Base-by-base conservation (phyloP, 148 eudicot genomes). In the Arbutus unedo region DNA sequence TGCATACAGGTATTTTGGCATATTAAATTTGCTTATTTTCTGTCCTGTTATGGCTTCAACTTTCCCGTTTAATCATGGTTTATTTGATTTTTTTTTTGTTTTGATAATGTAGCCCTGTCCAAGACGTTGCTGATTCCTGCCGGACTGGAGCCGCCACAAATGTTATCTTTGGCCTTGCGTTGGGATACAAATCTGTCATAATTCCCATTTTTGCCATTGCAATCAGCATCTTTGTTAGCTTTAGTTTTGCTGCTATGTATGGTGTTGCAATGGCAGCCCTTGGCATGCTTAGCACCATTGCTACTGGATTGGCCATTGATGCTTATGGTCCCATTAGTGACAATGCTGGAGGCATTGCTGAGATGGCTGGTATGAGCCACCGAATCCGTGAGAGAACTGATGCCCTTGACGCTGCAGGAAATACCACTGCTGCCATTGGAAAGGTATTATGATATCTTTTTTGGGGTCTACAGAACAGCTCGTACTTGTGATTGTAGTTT, bases 111-210 rank as follows among this genome's bases (percentile, higher is more conserved):
- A 91, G 93, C 81, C 93, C 93, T 25, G 94, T 92, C 82, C 93
- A 89, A 85, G 94, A 92, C 85, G 94, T 92, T 79, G 94, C 94
- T 82, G 93, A 92, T 87, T 89, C 94, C 76, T 92, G 94, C 91
- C 87, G 88, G 31, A 92, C 94, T 64, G 94, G 94, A 76, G 94
- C 94, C 70, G 94, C 94, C 4, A 92, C 94, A 68, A 92, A 92
- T 81, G 94, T 92, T 49, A 92, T 92, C 21, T 92, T 92, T 79
- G 94, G 94, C 85, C 89, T 92, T 78, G 94, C 94, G 4, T 84
- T 92, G 88, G 93, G 92, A 80, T 91, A 91, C 86, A 91, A 91
- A 86, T 91, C 94, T 1, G 89, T 88, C 23, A 90, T 90, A 55
- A 88, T 89, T 79, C 89, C 88, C 2, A 89, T 89, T 45, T 89